phyloP scores from a whole-genome alignment of 306 rosid genomes.

The Rubus parviflorus region DNA sequence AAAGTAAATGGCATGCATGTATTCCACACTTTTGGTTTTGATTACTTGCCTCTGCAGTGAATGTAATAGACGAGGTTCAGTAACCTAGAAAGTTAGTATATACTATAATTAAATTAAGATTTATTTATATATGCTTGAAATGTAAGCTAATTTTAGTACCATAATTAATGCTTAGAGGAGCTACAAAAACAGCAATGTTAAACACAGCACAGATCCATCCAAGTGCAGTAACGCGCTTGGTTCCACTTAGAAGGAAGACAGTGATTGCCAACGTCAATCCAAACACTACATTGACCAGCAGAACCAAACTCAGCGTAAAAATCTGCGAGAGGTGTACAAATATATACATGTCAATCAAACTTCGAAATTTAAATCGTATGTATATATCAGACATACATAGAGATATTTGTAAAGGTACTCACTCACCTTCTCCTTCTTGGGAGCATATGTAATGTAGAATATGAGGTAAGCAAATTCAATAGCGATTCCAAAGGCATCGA shows the following conservation, averaged over 20 bases:
- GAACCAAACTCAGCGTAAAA: constrained; percentile 40
- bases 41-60: constrained; percentile 61
- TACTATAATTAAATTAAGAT: neutral
- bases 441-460: constrained; percentile 48
- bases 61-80: neutral
- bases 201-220: constrained; percentile 63
- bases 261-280: constrained; percentile 38
- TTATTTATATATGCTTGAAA: neutral
- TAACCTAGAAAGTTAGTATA: neutral
- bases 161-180: constrained; percentile 71
- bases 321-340: constrained; percentile 32
- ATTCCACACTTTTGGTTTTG: constrained; percentile 62
- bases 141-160: constrained; percentile 31
- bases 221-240: constrained; percentile 35
- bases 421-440: constrained; percentile 48
- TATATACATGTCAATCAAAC: neutral
- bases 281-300: constrained; percentile 30
- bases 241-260: constrained; percentile 30
- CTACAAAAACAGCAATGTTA: constrained; percentile 65
- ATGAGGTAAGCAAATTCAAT: constrained; percentile 51
- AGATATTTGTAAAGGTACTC: neutral
- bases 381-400: neutral
- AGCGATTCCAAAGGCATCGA: constrained; percentile 51
- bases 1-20: constrained; percentile 68
- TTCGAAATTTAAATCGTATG: neutral